Evolutionary conservation across 495 filamentous ascomycete genomes (phyloP).

Genomic region (Neurospora discreta): DNA sequence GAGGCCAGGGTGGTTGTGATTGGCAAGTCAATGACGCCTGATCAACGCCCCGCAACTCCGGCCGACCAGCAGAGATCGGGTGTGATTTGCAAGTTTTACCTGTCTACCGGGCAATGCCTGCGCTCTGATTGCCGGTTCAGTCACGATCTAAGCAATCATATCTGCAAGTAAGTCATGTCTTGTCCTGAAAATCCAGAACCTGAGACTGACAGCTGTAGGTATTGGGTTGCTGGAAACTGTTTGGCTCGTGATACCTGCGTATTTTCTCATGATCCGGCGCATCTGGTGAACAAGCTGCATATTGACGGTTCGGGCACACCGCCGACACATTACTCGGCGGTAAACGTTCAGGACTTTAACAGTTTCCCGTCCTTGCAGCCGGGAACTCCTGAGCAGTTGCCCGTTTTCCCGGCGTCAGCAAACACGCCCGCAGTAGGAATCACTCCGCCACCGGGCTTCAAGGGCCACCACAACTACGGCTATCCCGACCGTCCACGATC

Average conservation of each 20-base stretch:
- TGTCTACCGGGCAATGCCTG: conserved; percentile 85
- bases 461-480: conserved; percentile 36
- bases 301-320: conserved; percentile 51
- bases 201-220: conserved; percentile 43
- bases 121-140: conserved; percentile 95
- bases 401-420: conserved; percentile 40
- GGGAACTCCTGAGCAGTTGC: conserved; percentile 46
- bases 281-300: conserved; percentile 57
- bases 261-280: conserved; percentile 92
- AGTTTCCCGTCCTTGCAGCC: conserved; percentile 77
- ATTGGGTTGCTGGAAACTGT: conserved; percentile 95
- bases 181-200: neutral
- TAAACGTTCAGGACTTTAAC: conserved; percentile 79
- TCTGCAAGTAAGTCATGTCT: conserved; percentile 82
- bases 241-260: conserved; percentile 89
- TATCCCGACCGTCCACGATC: conserved; percentile 56
- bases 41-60: conserved; percentile 61
- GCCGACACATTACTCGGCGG: conserved; percentile 47
- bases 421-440: conserved; percentile 39
- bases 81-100: conserved; percentile 91
- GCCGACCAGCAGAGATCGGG: conserved; percentile 60
- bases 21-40: conserved; percentile 78
- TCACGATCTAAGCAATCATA: conserved; percentile 86
- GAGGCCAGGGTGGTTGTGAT: conserved; percentile 57
- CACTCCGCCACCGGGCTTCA: conserved; percentile 54